phyloP scores from a whole-genome alignment of 2,329 filamentous ascomycete species.

The Colletotrichum sp. region DNA sequence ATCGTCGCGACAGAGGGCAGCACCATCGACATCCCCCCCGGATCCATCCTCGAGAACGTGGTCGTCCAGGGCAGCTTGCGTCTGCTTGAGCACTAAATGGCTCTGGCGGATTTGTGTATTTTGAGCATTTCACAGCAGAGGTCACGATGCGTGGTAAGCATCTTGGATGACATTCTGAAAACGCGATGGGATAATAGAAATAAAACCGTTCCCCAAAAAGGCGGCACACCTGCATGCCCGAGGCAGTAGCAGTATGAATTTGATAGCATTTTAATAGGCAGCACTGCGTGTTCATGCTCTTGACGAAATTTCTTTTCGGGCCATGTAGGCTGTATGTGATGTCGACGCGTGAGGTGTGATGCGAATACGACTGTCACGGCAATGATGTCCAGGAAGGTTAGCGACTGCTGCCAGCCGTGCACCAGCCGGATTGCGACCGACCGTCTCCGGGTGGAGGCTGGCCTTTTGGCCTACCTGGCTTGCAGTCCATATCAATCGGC shows the following conservation, averaged over 20 bases:
- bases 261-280: constrained; percentile 20
- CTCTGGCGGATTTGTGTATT: constrained; percentile 10
- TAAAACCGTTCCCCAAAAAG: not conserved
- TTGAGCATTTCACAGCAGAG: constrained; percentile 6
- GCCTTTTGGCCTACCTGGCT: not conserved
- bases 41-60: constrained; percentile 97
- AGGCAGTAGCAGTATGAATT: not conserved
- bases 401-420: not conserved
- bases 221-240: constrained; percentile 1
- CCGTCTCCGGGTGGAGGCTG: constrained; percentile 5
- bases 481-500: not conserved
- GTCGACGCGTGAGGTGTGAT: not conserved
- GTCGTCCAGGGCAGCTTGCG: constrained; percentile 96
- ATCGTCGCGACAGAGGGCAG: constrained; percentile 97
- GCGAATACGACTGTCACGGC: not conserved
- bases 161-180: constrained; percentile 7
- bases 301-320: not conserved
- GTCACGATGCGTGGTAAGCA: not conserved
- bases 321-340: not conserved
- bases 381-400: not conserved
- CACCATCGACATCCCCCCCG: constrained; percentile 97
- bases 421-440: not conserved
- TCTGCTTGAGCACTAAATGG: constrained; percentile 66
- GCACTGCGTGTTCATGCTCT: not conserved
- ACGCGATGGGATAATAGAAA: constrained; percentile 8